Evolutionary conservation across 2,329 filamentous ascomycete genomes (phyloP), one percentile per base, ranked within the genome.

Genomic region (Exophiala lecanii-corni): DNA sequence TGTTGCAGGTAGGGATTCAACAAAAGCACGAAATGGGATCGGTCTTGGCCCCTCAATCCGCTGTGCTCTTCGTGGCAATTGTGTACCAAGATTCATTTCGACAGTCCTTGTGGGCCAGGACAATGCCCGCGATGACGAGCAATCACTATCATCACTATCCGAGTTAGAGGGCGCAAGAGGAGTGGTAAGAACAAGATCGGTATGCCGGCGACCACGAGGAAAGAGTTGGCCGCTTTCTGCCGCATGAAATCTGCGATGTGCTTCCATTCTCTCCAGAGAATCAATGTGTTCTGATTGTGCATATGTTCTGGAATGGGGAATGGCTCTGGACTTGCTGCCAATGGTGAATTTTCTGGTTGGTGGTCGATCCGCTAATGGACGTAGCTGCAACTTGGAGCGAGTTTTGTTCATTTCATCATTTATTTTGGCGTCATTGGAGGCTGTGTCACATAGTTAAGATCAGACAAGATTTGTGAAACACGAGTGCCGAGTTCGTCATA

Each of bases 211-310:
- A 23, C 28, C 31, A 19, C 50, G 47, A 10, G 52, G 48, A 1
- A 43, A 35, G 5, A 55, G 35, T 34, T 55, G 52, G 20, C 54
- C 52, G 31, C 48, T 50, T 28, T 56, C 54, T 20, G 54, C 54
- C n/a, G 52, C 50, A 37, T 56, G 54, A 33, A 53, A 45, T 28
- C 43, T 51, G 16, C 54, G 43, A 41, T 53, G 50, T 20, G 50
- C 50, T 36, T 56, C 49, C 51, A 55, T 55, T 10, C 49, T 39
- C 15, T 53, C 49, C n/a, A 55, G 41, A 9, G 43, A 40, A 20
- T 55, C 33, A 21, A 17, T 32, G 18, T 47, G 13, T n/a, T 55
- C 41, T 39, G 49, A 43, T n/a, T 35, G 20, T 5, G 23, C 21
- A 23, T 49, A 33, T 7, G 39, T 42, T 34, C 30, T 35, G 39